Conservation (phyloP, 768 basidiomycete species). For the Sporobolomyces phaffii region DNA sequence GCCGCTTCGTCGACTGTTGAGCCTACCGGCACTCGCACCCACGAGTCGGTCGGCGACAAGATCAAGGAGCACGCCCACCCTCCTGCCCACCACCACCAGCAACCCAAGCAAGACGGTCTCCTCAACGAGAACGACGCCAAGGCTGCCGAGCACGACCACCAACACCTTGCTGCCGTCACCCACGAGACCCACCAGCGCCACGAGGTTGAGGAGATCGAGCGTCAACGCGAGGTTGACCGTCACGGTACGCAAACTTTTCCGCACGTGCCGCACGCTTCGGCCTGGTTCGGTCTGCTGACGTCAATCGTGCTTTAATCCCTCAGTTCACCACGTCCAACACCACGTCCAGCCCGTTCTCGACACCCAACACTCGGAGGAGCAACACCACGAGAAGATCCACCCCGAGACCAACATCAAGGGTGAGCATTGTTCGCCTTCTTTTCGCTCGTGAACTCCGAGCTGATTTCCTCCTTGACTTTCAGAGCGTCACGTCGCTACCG, state of each 20-base stretch:
- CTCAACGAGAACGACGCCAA: slow-evolving; percentile 12
- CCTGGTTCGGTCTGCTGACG: neutral
- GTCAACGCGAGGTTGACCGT: slow-evolving; percentile 33
- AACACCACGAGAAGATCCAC: slow-evolving; percentile 19
- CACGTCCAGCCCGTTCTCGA: slow-evolving; percentile 36
- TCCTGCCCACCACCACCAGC: slow-evolving; percentile 14
- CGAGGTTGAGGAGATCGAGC: slow-evolving; percentile 35
- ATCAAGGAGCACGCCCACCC: slow-evolving; percentile 12
- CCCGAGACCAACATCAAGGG: slow-evolving; percentile 16
- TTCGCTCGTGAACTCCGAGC: neutral
- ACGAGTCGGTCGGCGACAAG: neutral
- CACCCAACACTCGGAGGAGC: slow-evolving; percentile 19
- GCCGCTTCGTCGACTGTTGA: neutral
- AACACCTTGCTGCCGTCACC: slow-evolving; percentile 35
- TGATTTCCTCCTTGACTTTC: neutral
- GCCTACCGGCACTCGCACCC: neutral
- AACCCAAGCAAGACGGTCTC: slow-evolving; percentile 6
- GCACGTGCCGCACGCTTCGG: neutral
- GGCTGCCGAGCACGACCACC: slow-evolving; percentile 29
- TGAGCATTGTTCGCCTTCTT: neutral
- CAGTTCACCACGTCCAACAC: slow-evolving; percentile 37
- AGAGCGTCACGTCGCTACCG: slow-evolving; percentile 30
- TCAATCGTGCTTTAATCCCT: too few relatives aligned
- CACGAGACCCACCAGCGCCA: slow-evolving; percentile 33
- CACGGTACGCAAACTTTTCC: slow-evolving; percentile 16